A percentile compares a stretch with the other conserved stretches of the same genome.
Conservation (phyloP, 2,329 filamentous ascomycete species). For the Fusarium sarcochroum region DNA sequence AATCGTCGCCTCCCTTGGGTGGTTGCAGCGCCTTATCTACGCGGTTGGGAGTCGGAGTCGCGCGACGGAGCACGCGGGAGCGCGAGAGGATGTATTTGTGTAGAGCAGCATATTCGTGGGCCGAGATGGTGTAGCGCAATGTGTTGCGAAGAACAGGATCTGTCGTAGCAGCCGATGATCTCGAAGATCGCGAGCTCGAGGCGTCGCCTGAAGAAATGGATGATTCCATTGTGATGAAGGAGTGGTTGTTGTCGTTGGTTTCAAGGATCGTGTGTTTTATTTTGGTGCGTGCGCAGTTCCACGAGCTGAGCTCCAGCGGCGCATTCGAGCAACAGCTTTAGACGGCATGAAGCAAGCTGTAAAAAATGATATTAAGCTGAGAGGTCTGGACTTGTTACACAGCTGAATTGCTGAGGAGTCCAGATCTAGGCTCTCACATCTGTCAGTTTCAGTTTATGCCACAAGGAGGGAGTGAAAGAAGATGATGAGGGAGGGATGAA, state of each 20-base stretch:
- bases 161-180: constrained; percentile 37
- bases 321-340: constrained; percentile 42
- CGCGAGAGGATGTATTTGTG: constrained; percentile 87
- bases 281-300: constrained; percentile 36
- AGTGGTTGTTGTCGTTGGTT: constrained; percentile 7
- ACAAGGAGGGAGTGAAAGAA: background rate
- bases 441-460: constrained; percentile 13
- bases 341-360: constrained; percentile 43
- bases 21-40: constrained; percentile 61
- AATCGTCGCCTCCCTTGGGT: constrained; percentile 68
- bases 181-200: constrained; percentile 39
- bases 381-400: constrained; percentile 6
- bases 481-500: constrained; percentile 35
- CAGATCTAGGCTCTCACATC: constrained; percentile 33
- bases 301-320: constrained; percentile 46
- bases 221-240: constrained; percentile 38
- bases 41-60: constrained; percentile 68
- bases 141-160: constrained; percentile 88
- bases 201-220: constrained; percentile 42
- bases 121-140: constrained; percentile 86
- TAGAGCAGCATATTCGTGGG: constrained; percentile 86
- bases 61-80: constrained; percentile 69
- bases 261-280: constrained; percentile 23
- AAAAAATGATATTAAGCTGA: background rate
- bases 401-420: constrained; percentile 23